Percentiles rank a stretch among this genome's conserved stretches.
Evolutionary conservation across 495 filamentous ascomycete genomes (phyloP).

Genomic region (Cudoniella acicularis): DNA sequence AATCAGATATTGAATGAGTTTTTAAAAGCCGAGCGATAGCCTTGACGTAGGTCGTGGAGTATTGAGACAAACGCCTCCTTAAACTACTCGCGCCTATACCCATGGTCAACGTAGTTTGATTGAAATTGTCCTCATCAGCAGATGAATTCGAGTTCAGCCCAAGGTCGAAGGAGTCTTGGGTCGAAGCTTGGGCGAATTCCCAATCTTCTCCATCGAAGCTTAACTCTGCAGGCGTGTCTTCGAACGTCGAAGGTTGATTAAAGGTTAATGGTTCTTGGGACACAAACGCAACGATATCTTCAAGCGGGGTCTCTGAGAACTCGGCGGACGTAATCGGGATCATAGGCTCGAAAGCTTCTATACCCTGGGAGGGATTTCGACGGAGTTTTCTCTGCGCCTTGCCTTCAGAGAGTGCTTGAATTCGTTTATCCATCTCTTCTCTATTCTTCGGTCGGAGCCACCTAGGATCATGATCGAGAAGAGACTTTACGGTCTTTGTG

Average conservation of each 20-base stretch:
- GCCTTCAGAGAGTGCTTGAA: neutral
- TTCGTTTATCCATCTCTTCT: neutral
- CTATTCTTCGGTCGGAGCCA: neutral
- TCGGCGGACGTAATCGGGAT: neutral
- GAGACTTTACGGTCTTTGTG: neutral
- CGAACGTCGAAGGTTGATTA: neutral
- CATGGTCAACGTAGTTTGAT: neutral
- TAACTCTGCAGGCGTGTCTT: neutral
- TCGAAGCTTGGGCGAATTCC: neutral
- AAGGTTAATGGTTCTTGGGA: neutral
- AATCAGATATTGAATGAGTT: neutral
- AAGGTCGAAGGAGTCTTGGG: neutral
- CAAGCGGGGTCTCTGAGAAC: neutral
- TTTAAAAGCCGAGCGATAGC: neutral
- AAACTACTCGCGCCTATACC: neutral
- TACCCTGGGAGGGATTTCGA: neutral
- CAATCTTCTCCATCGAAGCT: neutral
- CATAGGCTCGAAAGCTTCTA: neutral
- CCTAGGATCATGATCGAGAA: neutral
- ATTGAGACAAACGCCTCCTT: neutral
- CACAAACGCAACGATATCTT: neutral
- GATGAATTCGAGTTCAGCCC: neutral
- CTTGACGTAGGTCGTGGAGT: neutral
- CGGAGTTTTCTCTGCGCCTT: neutral
- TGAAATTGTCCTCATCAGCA: neutral